Evolutionary conservation across 1,284 basidiomycete genomes (phyloP).

Genomic region (Apiotrichum montevideense): DNA sequence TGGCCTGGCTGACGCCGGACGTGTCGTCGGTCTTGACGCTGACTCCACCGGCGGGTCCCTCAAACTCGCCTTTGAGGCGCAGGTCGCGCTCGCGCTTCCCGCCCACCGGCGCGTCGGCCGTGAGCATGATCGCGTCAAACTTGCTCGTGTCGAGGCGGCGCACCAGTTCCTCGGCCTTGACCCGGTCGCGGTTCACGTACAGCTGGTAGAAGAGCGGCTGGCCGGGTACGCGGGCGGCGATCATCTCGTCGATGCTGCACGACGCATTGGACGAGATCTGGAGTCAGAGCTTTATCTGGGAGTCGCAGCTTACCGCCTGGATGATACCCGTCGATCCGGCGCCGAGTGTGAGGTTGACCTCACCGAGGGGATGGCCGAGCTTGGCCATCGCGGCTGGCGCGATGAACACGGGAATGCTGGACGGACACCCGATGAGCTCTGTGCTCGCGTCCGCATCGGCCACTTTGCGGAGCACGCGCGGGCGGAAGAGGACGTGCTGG

Average conservation of each 20-base stretch:
- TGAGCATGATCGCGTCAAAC: slow-evolving; percentile 69
- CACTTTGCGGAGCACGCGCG: slow-evolving; percentile 69
- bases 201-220: slow-evolving; percentile 76
- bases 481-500: slow-evolving; percentile 71
- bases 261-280: slow-evolving; percentile 76
- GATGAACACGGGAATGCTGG: slow-evolving; percentile 76
- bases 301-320: slow-evolving; percentile 58
- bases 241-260: slow-evolving; percentile 57
- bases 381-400: slow-evolving; percentile 80
- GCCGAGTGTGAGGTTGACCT: slow-evolving; percentile 74
- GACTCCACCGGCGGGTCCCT: slow-evolving; percentile 39
- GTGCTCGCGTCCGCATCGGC: slow-evolving; percentile 66
- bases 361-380: slow-evolving; percentile 81
- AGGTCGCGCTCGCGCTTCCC: slow-evolving; percentile 78
- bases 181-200: slow-evolving; percentile 73
- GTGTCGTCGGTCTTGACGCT: slow-evolving; percentile 33
- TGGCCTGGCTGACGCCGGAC: slow-evolving; percentile 36
- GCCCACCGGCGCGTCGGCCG: slow-evolving; percentile 79
- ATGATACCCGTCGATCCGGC: slow-evolving; percentile 66
- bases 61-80: slow-evolving; percentile 45
- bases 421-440: slow-evolving; percentile 65
- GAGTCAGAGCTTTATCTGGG: neutral
- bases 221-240: slow-evolving; percentile 48
- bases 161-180: slow-evolving; percentile 64
- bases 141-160: slow-evolving; percentile 63